Evolutionary conservation across 1,284 basidiomycete genomes (phyloP).

Genomic region (Leccinum fuscescens): DNA sequence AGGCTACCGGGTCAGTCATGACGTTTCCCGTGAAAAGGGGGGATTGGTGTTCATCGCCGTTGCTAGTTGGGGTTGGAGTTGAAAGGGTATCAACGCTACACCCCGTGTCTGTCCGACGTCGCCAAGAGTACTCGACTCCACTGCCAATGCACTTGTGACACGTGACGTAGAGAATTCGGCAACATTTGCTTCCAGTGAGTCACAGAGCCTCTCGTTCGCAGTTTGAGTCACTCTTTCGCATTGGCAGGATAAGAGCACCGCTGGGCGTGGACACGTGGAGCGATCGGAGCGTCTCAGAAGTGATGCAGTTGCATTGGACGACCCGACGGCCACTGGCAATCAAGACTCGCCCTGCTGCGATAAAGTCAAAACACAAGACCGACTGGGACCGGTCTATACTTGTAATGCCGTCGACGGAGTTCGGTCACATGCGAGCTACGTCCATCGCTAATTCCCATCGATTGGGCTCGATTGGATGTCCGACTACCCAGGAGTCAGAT

Average conservation of each 20-base stretch:
- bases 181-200: not conserved
- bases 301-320: not conserved
- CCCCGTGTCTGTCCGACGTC: too few species aligned
- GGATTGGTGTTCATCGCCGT: not conserved
- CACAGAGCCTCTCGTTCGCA: not conserved
- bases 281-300: not conserved
- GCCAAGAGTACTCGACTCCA: too few species aligned
- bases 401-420: not conserved
- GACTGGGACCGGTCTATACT: not conserved
- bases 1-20: slow-evolving; percentile 61
- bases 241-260: not conserved
- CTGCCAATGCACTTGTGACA: too few species aligned
- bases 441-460: too few species aligned
- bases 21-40: not conserved
- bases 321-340: not conserved
- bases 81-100: too few species aligned
- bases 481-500: too few species aligned
- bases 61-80: too few species aligned
- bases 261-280: not conserved
- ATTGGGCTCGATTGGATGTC: too few species aligned
- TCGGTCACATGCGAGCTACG: not conserved
- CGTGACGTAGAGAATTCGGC: not conserved
- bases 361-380: not conserved
- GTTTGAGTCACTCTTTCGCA: not conserved
- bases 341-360: not conserved